These are phyloP conservation scores for Scleromitrula shiraiana DNA, from an alignment of 2,329 filamentous ascomycete species.

Conservation along the genomic window DNA sequence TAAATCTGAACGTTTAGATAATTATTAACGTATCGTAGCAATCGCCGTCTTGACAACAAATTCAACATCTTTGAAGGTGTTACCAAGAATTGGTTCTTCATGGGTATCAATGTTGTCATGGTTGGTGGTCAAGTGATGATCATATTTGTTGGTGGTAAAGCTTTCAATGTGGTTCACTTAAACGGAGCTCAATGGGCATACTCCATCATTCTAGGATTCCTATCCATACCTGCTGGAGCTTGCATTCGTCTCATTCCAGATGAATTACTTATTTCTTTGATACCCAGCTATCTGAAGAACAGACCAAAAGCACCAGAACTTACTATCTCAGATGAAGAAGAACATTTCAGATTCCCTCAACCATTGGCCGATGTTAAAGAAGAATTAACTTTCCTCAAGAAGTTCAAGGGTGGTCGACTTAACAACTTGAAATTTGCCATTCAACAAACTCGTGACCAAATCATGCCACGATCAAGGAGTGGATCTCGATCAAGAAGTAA, in stretches of 20 bases:
- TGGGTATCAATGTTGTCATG: conserved; percentile 79
- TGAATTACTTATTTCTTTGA: conserved; percentile 28
- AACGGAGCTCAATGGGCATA: conserved; percentile 77
- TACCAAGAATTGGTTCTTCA: conserved; percentile 78
- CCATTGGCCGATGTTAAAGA: conserved; percentile 68
- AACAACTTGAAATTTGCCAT: conserved; percentile 76
- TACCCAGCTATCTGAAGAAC: conserved; percentile 26
- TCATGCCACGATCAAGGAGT: conserved; percentile 54
- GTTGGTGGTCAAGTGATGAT: conserved; percentile 84
- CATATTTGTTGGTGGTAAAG: conserved; percentile 73
- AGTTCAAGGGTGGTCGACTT: conserved; percentile 71
- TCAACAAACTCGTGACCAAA: conserved; percentile 63
- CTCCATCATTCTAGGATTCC: conserved; percentile 70
- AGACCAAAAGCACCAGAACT: conserved; percentile 32
- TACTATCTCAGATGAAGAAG: conserved; percentile 57
- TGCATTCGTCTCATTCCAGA: conserved; percentile 80
- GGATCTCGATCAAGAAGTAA: conserved; percentile 57
- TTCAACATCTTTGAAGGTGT: conserved; percentile 96
- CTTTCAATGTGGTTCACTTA: conserved; percentile 58
- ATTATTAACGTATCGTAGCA: conserved; percentile 41
- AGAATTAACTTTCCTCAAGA: conserved; percentile 73
- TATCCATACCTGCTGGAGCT: conserved; percentile 81
- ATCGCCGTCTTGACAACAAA: conserved; percentile 85
- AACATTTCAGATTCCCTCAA: conserved; percentile 59
- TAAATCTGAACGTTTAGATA: conserved; percentile 7